Conservation (phyloP, 2,329 filamentous ascomycete genomes). For the Venturia effusa region DNA sequence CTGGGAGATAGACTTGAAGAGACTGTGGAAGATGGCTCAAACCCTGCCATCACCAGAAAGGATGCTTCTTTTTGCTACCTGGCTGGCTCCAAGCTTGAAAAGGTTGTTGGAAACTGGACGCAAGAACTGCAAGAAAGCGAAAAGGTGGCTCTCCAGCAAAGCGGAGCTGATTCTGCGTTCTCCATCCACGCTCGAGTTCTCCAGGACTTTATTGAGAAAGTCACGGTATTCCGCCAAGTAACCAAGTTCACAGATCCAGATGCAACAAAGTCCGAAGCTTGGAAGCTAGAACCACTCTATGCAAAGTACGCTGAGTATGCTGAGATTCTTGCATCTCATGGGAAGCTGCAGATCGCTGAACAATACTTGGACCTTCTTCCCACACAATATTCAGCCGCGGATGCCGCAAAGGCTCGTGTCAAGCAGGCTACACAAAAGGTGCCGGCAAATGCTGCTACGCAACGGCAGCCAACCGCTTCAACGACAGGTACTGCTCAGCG, state of each 20-base stretch:
- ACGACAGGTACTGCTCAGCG: slow-evolving; percentile 19
- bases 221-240: slow-evolving; percentile 89
- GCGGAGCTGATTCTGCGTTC: slow-evolving; percentile 37
- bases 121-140: slow-evolving; percentile 79
- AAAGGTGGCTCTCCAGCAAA: slow-evolving; percentile 57
- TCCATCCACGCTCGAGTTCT: slow-evolving; percentile 81
- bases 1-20: slow-evolving; percentile 86
- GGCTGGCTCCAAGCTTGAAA: slow-evolving; percentile 91
- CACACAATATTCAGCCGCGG: slow-evolving; percentile 70
- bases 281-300: slow-evolving; percentile 83
- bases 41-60: slow-evolving; percentile 50
- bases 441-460: slow-evolving; percentile 26
- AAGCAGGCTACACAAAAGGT: slow-evolving; percentile 67
- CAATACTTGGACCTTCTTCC: slow-evolving; percentile 87
- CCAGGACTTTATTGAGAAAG: slow-evolving; percentile 95
- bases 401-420: slow-evolving; percentile 76
- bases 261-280: slow-evolving; percentile 56
- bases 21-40: slow-evolving; percentile 39
- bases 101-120: slow-evolving; percentile 92
- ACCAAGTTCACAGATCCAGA: slow-evolving; percentile 83
- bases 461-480: slow-evolving; percentile 27
- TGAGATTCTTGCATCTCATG: slow-evolving; percentile 84
- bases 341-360: slow-evolving; percentile 75
- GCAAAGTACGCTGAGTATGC: slow-evolving; percentile 96
- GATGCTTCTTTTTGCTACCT: slow-evolving; percentile 96